Evolutionary conservation across 2,329 filamentous ascomycete genomes (phyloP), one percentile per base, ranked within the genome.

Genomic region (Claviceps fusiformis): DNA sequence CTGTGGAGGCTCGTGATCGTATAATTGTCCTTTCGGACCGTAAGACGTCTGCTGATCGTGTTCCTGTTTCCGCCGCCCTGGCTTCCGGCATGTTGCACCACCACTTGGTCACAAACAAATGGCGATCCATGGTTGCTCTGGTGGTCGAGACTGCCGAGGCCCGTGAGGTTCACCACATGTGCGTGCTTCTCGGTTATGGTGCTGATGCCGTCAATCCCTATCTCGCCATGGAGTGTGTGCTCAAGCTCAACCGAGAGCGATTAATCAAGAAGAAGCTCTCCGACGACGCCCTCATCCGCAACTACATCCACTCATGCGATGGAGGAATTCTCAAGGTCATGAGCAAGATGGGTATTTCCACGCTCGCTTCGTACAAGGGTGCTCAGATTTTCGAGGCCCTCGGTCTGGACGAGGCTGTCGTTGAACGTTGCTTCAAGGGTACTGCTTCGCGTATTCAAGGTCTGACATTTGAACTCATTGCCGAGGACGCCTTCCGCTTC

Each of bases 291-390:
- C 82, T 96, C 55, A 91, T 96, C 62, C 83, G 86, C 64, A 97
- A 97, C 75, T 97, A 96, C 79, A 95, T 95, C 75, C 88, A 95
- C 71, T 96, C 92, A 59, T 92, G 88, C 64, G 91, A 96, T 62
- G 92, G 92, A 66, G 92, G 92, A 74, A 95, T 97, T 60, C 77
- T 97, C 60, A 97, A 97, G 73, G 92, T 97, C 69, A 97, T 97
- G 92, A 93, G 87, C 70, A 97, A 97, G 78, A 97, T 97, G 92
- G 92, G 92, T 75, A 97, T 97, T 60, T 96, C 92, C 7, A 97
- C 92, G 37, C 77, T 97, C 49, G 89, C 92, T 66, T 92, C 87
- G 62, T 97, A 97, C 78, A 97, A 97, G 77, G 92, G 92, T 67
- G 92, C 92, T 55, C 92, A 97, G 75, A 97, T 97, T 60, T 97